Evolutionary conservation across 345 rosid species (phyloP), one percentile per base, ranked within the genome.

Genomic region (Noccaea caerulescens): DNA sequence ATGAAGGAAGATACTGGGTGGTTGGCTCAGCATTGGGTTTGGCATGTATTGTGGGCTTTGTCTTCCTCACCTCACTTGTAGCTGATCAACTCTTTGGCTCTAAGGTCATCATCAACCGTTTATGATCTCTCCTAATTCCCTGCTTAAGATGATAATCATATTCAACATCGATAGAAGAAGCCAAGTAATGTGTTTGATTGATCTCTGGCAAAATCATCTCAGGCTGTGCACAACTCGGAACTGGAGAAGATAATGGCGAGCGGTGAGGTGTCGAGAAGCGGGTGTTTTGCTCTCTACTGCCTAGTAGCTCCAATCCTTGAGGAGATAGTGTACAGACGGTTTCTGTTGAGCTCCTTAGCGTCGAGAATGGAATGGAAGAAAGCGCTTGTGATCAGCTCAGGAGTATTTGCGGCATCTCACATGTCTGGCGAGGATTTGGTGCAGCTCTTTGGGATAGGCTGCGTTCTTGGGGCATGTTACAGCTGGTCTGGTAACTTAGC

Each of bases 321-420:
- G 75, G 98, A 93, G 83, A 72, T 75, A 3, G 78, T 93, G 47
- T 93, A 90, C 81, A 83, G 98, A 82, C 89, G 96, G 2, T 93
- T 88, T 72, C 82, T 90, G 7, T 50, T 93, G 80, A 80, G 77
- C 20, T 84, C 91, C 4, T 86, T 93, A 10, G 78, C 88, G 32
- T 77, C 85, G 3, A 80, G 60, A 7, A 82, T 80, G 84, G 85
- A 81, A 58, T 87, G 91, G 98, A 60, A 78, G 71, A 76, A 75
- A 11, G 90, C 92, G 3, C 68, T 86, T 43, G 46, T 84, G 41
- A 47, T 86, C 1, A 93, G 96, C 68, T 83, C 97, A 10, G 82
- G 80, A 47, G 78, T 87, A 53, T 90, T 93, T 49, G 87, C 92
- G 30, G 89, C 84, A 18, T 86, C 87, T 62, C 98, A 93, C 80